phyloP scores from a whole-genome alignment of 1,284 basidiomycete species.

The Ustilago lituana region DNA sequence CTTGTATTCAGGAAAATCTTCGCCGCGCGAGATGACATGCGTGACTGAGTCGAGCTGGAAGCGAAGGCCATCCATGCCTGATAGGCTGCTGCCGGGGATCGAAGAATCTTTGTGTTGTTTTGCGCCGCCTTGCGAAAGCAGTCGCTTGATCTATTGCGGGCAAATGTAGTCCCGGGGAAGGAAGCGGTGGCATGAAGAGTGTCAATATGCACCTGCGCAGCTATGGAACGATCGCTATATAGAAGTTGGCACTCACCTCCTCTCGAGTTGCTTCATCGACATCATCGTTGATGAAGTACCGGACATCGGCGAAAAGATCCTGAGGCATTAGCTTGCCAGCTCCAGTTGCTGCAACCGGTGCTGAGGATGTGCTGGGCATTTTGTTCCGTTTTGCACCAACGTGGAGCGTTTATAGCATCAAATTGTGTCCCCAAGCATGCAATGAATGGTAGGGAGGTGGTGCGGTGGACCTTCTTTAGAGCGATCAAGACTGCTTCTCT shows the following conservation, averaged over 20 bases:
- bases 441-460: background rate
- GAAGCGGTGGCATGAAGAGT: no score
- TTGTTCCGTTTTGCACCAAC: background rate
- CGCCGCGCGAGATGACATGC: conserved; percentile 71
- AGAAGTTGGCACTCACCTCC: conserved; percentile 19
- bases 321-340: conserved; percentile 2
- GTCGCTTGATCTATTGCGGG: conserved; percentile 10
- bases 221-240: no score
- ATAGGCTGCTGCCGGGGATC: conserved; percentile 10
- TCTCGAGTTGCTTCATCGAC: conserved; percentile 21
- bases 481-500: no score
- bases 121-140: conserved; percentile 13
- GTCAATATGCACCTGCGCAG: no score
- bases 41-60: conserved; percentile 61
- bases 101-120: conserved; percentile 2
- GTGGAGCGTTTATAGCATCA: background rate
- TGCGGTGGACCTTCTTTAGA: no score
- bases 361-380: conserved; percentile 10
- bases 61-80: background rate
- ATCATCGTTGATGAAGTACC: conserved; percentile 47
- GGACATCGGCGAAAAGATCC: conserved; percentile 32
- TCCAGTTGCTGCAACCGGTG: background rate
- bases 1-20: conserved; percentile 71
- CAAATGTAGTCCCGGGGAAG: no score
- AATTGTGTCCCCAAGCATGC: no score